phyloP scores from a whole-genome alignment of 164 flowering plant species.

The Macadamia integrifolia region DNA sequence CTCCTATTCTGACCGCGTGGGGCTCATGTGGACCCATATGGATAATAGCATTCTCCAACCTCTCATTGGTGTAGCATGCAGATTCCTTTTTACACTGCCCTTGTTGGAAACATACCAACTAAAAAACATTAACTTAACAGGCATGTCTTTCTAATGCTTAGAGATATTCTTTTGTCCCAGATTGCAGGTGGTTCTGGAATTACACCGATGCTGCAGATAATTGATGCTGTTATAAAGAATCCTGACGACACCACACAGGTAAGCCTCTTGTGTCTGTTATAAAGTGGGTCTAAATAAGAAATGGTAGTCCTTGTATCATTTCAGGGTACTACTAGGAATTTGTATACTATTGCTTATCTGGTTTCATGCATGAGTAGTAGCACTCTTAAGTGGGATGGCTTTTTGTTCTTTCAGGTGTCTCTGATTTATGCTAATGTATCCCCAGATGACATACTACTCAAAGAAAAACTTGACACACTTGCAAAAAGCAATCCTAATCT shows the following conservation, averaged over 20 bases:
- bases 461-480: slow-evolving; percentile 85
- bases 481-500: slow-evolving; percentile 80
- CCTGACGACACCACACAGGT: slow-evolving; percentile 97
- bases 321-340: not conserved
- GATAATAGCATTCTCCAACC: too few species aligned
- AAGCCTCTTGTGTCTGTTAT: slow-evolving; percentile 1
- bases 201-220: slow-evolving; percentile 97
- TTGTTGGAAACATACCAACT: too few species aligned
- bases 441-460: slow-evolving; percentile 93
- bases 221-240: slow-evolving; percentile 90
- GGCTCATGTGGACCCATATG: too few species aligned
- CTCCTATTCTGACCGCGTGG: too few species aligned
- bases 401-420: slow-evolving; percentile 50
- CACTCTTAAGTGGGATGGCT: not conserved
- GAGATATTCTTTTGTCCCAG: slow-evolving; percentile 26
- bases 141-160: too few species aligned
- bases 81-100: too few species aligned
- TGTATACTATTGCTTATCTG: not conserved
- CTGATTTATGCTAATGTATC: slow-evolving; percentile 85
- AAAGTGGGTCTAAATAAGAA: too few species aligned
- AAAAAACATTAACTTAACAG: too few species aligned
- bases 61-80: too few species aligned
- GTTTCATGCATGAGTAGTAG: not conserved
- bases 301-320: too few species aligned
- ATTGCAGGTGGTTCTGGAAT: slow-evolving; percentile 98